phyloP scores from a whole-genome alignment of 2,329 filamentous ascomycete species.

The Cadophora sp. region DNA sequence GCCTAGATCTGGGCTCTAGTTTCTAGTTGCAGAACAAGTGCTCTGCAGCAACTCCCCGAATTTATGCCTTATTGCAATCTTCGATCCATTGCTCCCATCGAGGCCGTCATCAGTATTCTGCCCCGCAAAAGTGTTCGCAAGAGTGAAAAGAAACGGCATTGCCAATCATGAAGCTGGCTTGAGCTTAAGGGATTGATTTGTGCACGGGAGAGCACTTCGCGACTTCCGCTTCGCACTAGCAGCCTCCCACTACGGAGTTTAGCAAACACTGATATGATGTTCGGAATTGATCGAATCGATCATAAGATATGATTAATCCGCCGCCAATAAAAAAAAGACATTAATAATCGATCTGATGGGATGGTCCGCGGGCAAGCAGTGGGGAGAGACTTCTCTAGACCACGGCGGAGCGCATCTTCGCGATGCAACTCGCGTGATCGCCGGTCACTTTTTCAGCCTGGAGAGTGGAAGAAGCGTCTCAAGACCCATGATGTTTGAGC shows the following conservation, averaged over 20 bases:
- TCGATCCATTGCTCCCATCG: neutral
- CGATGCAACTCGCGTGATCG: conserved; percentile 32
- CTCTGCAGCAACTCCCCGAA: conserved; percentile 35
- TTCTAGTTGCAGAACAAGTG: conserved; percentile 32
- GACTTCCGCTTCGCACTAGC: neutral
- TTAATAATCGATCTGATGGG: conserved; percentile 4
- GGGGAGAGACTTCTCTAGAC: conserved; percentile 7
- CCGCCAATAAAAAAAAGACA: neutral
- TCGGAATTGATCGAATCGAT: neutral
- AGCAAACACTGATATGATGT: neutral
- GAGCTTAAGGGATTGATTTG: too few species aligned
- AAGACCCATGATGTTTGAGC: conserved; percentile 42
- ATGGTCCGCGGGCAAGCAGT: neutral
- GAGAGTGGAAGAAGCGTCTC: conserved; percentile 34
- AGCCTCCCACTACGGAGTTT: neutral
- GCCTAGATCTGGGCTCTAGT: conserved; percentile 18
- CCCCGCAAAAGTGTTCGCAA: neutral
- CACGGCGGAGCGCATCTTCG: conserved; percentile 19
- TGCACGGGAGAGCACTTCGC: neutral
- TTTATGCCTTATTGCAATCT: conserved; percentile 38
- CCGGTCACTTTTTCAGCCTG: conserved; percentile 29
- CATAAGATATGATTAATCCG: neutral
- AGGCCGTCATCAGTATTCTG: neutral
- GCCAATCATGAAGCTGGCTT: conserved; percentile 2
- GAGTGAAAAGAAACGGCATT: neutral